Evolutionary conservation across 1,284 basidiomycete genomes (phyloP).

Genomic region (Ceratobasidium sp.): DNA sequence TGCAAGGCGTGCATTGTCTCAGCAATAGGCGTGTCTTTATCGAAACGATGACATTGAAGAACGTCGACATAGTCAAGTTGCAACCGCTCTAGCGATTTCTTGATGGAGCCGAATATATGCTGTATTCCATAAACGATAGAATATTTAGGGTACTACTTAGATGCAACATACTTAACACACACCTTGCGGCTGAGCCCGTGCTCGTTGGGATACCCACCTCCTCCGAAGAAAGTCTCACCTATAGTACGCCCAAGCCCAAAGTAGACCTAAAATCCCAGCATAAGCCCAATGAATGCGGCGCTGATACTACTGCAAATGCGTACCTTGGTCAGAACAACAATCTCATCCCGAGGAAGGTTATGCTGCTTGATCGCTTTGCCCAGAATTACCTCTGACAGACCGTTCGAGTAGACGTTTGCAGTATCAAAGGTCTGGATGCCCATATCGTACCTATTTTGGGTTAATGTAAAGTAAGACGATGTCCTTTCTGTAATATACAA

Average conservation of each 20-base stretch:
- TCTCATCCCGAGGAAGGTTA: slow-evolving; percentile 57
- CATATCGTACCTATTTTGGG: slow-evolving; percentile 30
- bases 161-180: not conserved
- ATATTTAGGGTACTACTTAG: not conserved
- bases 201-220: slow-evolving; percentile 37
- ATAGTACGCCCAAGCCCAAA: slow-evolving; percentile 13
- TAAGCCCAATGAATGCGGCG: not conserved
- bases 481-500: not conserved
- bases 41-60: slow-evolving; percentile 57
- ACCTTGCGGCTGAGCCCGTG: slow-evolving; percentile 44
- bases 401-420: slow-evolving; percentile 55
- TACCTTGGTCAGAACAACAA: slow-evolving; percentile 58
- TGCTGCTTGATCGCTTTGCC: slow-evolving; percentile 59
- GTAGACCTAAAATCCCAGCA: slow-evolving; percentile 7
- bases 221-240: slow-evolving; percentile 2
- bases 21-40: slow-evolving; percentile 56
- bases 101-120: slow-evolving; percentile 48
- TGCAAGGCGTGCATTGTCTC: slow-evolving; percentile 60
- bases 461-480: not conserved
- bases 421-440: slow-evolving; percentile 60
- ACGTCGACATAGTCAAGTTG: slow-evolving; percentile 55
- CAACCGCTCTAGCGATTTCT: slow-evolving; percentile 19
- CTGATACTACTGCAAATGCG: not conserved
- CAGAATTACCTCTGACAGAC: slow-evolving; percentile 58
- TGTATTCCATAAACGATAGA: slow-evolving; percentile 42